Evolutionary conservation across 805 yeast species (phyloP).

Genomic region (Ogataea salicorniae): DNA sequence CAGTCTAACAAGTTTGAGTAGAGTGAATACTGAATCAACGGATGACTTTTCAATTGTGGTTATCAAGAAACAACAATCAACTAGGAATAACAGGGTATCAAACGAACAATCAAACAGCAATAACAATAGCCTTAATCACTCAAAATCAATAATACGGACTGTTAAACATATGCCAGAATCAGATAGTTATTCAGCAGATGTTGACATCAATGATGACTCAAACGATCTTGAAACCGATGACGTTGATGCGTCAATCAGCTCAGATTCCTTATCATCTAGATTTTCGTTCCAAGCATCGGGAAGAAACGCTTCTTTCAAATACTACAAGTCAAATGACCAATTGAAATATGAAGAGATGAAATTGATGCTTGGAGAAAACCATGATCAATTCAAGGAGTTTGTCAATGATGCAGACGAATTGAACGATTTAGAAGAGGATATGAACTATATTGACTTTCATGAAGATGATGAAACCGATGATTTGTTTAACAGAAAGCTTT

Average conservation of each 20-base stretch:
- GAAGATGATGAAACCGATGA: slow-evolving; percentile 35
- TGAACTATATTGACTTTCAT: slow-evolving; percentile 29
- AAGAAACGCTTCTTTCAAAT: slow-evolving; percentile 33
- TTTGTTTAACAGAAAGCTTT: slow-evolving; percentile 33
- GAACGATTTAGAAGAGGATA: slow-evolving; percentile 26
- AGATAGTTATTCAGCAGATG: neutral
- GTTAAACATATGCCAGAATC: neutral
- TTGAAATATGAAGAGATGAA: slow-evolving; percentile 22
- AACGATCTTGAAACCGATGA: neutral
- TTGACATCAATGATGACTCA: neutral
- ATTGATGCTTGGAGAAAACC: slow-evolving; percentile 10
- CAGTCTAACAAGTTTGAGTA: neutral
- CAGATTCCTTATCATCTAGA: slow-evolving; percentile 23
- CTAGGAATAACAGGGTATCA: neutral
- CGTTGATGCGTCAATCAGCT: slow-evolving; percentile 7
- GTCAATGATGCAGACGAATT: slow-evolving; percentile 17
- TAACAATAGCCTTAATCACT: neutral
- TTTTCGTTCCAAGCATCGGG: slow-evolving; percentile 34
- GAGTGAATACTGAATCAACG: slow-evolving; percentile 12
- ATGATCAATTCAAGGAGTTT: slow-evolving; percentile 18
- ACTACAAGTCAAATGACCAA: slow-evolving; percentile 32
- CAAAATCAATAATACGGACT: too few species aligned
- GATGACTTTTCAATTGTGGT: slow-evolving; percentile 22
- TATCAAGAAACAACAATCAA: slow-evolving; percentile 6
- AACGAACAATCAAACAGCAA: neutral